Evolutionary conservation across 331 rosid genomes (phyloP), one percentile per base, ranked within the genome.

Genomic region (Dryas integrifolia): DNA sequence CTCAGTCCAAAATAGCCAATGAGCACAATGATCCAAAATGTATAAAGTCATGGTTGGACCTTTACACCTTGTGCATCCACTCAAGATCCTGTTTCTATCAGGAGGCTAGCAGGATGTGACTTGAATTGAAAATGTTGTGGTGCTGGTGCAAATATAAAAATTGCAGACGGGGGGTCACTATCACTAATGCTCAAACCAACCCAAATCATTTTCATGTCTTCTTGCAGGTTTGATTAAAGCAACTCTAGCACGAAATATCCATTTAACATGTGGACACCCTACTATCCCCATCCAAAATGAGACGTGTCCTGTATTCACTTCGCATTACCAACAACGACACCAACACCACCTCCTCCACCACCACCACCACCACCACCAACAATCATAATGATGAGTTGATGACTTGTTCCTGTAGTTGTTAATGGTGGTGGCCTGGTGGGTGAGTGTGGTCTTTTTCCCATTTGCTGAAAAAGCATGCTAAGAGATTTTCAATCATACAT

Each of bases 141-240:
- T 30, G 35, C 35, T 30, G 61, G 16, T 13, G 21, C 46, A 7
- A 12, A 40, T 53, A 9, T n/a, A 2, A 38, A 13, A 0, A 13
- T 38, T 58, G 43, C 64, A 60, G 4, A 15, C 35, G 14, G 45
- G 65, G 35, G 21, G 21, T 18, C 21, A 18, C 21, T 18, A 18
- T 60, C 43, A 16, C 44, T 26, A 60, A 57, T 13, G 11, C 38
- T 53, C 30, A 10, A 58, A 13, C 14, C 47, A 39, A 38, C 2
- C 46, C 21, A 35, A 58, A 6, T 62, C 67, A 15, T 41, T 62
- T 62, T 62, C 67, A 62, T 40, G 67, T 16, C 49, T 15, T n/a
- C n/a, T 60, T 39, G 12, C 18, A 16, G 52, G 51, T 64, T 16
- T 58, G 30, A 53, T 58, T 58, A 44, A 58, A 39, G 67, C 30